Conservation (phyloP, 192 early-diverging fungal genomes). For the Coemansia sp. region DNA sequence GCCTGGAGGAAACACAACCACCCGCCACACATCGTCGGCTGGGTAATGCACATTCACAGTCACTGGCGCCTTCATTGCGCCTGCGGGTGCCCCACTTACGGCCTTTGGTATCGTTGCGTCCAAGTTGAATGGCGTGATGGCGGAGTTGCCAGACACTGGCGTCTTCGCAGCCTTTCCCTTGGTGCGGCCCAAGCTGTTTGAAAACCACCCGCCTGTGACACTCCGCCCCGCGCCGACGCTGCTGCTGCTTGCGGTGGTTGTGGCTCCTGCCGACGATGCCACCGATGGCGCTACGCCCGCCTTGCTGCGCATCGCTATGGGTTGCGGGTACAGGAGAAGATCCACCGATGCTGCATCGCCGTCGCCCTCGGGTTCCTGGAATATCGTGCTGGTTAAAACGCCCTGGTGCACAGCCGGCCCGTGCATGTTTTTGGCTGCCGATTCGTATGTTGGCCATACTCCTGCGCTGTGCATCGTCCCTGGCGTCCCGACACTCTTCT, state of each 20-base stretch:
- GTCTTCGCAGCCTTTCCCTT: neutral
- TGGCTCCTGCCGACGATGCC: neutral
- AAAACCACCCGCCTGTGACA: neutral
- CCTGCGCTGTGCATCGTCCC: neutral
- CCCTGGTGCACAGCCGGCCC: neutral
- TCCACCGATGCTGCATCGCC: neutral
- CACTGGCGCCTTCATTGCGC: slow-evolving; percentile 1
- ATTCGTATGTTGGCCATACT: neutral
- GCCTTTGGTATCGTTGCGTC: neutral
- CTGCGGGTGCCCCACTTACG: neutral
- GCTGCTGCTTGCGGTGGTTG: neutral
- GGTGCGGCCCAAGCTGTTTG: neutral
- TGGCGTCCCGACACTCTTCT: neutral
- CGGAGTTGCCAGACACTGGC: neutral
- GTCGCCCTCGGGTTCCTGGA: neutral
- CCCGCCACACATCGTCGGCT: slow-evolving; percentile 26
- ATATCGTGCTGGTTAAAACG: neutral
- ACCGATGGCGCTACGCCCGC: neutral
- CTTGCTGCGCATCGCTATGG: neutral
- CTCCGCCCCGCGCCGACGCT: neutral
- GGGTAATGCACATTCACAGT: slow-evolving; percentile 42
- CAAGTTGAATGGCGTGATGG: neutral
- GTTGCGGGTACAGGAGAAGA: neutral
- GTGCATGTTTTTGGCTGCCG: neutral
- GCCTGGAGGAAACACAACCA: slow-evolving; percentile 42